phyloP scores from a whole-genome alignment of 306 rosid genomes.

The Sicyos baderoa region DNA sequence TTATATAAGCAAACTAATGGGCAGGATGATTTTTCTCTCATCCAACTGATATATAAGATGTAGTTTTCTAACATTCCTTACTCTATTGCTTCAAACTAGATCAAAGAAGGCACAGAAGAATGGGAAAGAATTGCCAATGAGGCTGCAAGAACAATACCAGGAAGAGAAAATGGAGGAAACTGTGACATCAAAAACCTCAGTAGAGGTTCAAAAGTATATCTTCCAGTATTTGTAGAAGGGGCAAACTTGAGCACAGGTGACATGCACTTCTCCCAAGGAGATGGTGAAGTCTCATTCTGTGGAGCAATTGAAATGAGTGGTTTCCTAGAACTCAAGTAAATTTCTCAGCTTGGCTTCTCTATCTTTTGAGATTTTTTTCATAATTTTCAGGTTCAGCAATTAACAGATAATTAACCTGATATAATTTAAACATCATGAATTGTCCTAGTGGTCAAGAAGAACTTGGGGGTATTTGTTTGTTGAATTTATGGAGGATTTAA shows the following conservation, averaged over 20 bases:
- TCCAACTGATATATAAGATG: neutral
- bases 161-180: constrained; percentile 95
- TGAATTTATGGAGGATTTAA: too few relatives aligned
- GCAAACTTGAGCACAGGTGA: constrained; percentile 92
- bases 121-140: constrained; percentile 80
- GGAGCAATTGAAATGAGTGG: constrained; percentile 99
- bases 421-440: neutral
- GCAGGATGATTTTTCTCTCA: neutral
- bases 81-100: constrained; percentile 28
- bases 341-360: neutral
- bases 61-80: neutral
- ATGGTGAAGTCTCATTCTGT: constrained; percentile 79
- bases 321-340: constrained; percentile 79
- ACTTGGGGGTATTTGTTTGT: too few relatives aligned
- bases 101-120: constrained; percentile 45
- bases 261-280: constrained; percentile 94
- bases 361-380: neutral
- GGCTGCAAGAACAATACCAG: constrained; percentile 94
- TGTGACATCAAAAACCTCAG: constrained; percentile 90
- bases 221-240: constrained; percentile 85
- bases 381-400: neutral
- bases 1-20: neutral
- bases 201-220: constrained; percentile 75
- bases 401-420: neutral
- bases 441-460: too few relatives aligned